Evolutionary conservation across 2,329 filamentous ascomycete genomes (phyloP).

Genomic region (Neonectria neomacrospora): DNA sequence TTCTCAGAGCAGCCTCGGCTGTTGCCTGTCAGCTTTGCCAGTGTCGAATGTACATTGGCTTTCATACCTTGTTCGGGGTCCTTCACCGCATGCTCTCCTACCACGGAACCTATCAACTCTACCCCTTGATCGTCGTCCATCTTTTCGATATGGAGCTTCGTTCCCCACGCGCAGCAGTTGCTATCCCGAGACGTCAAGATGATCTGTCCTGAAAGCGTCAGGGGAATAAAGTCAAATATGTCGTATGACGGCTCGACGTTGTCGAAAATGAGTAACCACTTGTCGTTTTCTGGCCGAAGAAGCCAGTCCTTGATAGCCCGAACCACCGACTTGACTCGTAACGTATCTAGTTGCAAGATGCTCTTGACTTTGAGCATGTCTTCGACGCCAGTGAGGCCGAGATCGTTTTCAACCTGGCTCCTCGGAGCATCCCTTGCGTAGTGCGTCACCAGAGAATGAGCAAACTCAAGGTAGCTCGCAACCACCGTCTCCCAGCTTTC

Average conservation of each 20-base stretch:
- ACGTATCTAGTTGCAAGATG: constrained; percentile 23
- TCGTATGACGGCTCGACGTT: constrained; percentile 26
- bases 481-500: constrained; percentile 27
- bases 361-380: constrained; percentile 27
- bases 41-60: neutral
- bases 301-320: constrained; percentile 26
- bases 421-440: constrained; percentile 18
- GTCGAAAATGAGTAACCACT: constrained; percentile 24
- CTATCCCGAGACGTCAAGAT: constrained; percentile 22
- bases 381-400: constrained; percentile 20
- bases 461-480: constrained; percentile 26
- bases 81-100: constrained; percentile 9
- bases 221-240: constrained; percentile 26
- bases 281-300: constrained; percentile 23
- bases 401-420: constrained; percentile 19
- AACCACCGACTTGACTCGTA: constrained; percentile 23
- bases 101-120: constrained; percentile 13
- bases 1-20: constrained; percentile 21
- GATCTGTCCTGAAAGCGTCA: constrained; percentile 25
- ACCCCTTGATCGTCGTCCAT: constrained; percentile 17
- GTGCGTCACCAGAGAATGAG: constrained; percentile 14
- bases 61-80: constrained; percentile 17
- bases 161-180: constrained; percentile 23
- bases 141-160: constrained; percentile 15
- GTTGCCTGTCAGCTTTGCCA: constrained; percentile 4